Conservation (phyloP, 805 yeast genomes). For the Metschnikowia henanensis region DNA sequence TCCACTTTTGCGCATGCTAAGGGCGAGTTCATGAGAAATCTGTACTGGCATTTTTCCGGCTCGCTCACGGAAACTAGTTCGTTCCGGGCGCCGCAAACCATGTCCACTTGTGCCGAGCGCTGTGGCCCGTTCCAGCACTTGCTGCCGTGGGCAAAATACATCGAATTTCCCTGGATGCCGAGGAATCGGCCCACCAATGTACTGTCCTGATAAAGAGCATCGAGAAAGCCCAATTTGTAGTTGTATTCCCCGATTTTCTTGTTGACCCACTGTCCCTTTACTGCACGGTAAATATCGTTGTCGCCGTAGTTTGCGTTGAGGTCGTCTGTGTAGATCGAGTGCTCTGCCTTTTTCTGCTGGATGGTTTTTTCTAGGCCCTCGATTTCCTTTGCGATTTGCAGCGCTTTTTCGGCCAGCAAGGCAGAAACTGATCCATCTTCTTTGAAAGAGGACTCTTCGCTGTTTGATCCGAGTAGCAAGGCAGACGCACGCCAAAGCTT, state of each 20-base stretch:
- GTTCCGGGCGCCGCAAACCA: conserved; percentile 65
- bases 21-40: conserved; percentile 49
- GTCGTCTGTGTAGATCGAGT: conserved; percentile 21
- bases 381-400: conserved; percentile 9
- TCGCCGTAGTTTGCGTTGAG: conserved; percentile 51
- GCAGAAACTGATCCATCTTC: too few species aligned
- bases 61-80: conserved; percentile 71
- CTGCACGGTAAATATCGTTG: conserved; percentile 61
- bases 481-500: too few species aligned
- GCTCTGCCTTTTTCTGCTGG: conserved; percentile 15
- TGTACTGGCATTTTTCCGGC: conserved; percentile 85
- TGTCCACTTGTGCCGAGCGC: conserved; percentile 63
- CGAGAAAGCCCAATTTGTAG: conserved; percentile 61
- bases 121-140: conserved; percentile 95
- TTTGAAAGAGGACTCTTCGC: neutral
- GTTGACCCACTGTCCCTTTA: conserved; percentile 47
- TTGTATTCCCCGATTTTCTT: conserved; percentile 65
- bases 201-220: conserved; percentile 51
- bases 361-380: conserved; percentile 20
- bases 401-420: neutral
- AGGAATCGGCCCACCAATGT: conserved; percentile 23
- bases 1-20: conserved; percentile 37
- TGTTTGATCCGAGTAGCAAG: neutral
- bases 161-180: conserved; percentile 27
- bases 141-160: conserved; percentile 61